These are phyloP conservation scores for Chimonanthus salicifolius DNA, from an alignment of 164 flowering plant genomes.

Conservation along the genomic window DNA sequence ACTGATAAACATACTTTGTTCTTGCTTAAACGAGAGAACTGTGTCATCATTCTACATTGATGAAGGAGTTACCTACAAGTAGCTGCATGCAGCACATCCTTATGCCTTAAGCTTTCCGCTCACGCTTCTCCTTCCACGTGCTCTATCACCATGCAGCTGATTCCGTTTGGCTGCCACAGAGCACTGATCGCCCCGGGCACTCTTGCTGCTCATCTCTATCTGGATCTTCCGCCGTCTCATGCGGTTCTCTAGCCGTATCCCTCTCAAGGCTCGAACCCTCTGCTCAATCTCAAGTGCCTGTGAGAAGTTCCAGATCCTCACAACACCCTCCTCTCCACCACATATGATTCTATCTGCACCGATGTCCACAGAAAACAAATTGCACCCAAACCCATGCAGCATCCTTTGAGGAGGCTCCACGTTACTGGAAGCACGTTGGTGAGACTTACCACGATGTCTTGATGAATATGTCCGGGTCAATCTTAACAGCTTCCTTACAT, in stretches of 20 bases:
- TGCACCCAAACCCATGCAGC: slow-evolving; percentile 75
- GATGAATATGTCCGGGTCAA: slow-evolving; percentile 19
- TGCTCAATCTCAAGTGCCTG: slow-evolving; percentile 68
- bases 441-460: slow-evolving; percentile 17
- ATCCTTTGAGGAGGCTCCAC: slow-evolving; percentile 89
- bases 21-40: background rate
- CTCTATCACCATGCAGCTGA: slow-evolving; percentile 43
- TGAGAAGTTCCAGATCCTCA: slow-evolving; percentile 89
- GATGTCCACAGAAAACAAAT: slow-evolving; percentile 64
- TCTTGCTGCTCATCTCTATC: slow-evolving; percentile 42
- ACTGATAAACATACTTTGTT: background rate
- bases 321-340: slow-evolving; percentile 86
- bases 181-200: slow-evolving; percentile 48
- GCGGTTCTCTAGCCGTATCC: slow-evolving; percentile 64
- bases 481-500: slow-evolving; percentile 67
- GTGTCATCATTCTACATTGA: slow-evolving; percentile 4
- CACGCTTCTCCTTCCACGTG: slow-evolving; percentile 45
- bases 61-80: slow-evolving; percentile 4
- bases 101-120: slow-evolving; percentile 66
- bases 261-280: slow-evolving; percentile 53
- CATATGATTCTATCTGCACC: slow-evolving; percentile 84
- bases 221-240: slow-evolving; percentile 71
- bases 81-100: background rate
- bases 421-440: background rate
- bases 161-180: slow-evolving; percentile 72